Conservation (phyloP, 139 green algal species). For the Tetradesmus lagerheimii region DNA sequence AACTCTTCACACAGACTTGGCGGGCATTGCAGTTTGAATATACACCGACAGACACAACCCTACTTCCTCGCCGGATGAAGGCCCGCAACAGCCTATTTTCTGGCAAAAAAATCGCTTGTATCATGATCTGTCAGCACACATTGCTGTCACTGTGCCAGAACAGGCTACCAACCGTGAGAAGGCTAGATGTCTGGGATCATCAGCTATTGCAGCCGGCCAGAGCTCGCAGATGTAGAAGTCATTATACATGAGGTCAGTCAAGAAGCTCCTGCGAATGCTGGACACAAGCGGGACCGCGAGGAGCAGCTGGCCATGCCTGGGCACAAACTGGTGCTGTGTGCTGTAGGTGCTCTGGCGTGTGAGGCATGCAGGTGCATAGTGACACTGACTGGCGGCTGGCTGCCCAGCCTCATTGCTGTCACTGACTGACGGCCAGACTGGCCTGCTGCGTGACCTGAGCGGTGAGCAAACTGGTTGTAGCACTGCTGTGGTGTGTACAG, state of each 20-base stretch:
- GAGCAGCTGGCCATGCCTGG: not conserved
- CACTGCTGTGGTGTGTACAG: too few relatives aligned
- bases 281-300: not conserved
- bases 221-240: not conserved
- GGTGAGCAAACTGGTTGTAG: not conserved
- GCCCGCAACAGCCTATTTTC: too few relatives aligned
- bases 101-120: too few relatives aligned
- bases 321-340: not conserved
- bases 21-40: too few relatives aligned
- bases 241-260: not conserved
- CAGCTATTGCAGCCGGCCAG: not conserved
- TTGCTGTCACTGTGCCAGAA: too few relatives aligned
- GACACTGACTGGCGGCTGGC: not conserved
- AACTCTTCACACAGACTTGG: too few relatives aligned
- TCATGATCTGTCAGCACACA: too few relatives aligned
- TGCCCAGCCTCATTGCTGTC: conserved; percentile 16
- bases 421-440: too few relatives aligned
- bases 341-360: too few relatives aligned
- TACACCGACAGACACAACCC: too few relatives aligned
- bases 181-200: not conserved
- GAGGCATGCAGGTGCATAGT: not conserved
- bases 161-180: not conserved
- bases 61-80: too few relatives aligned
- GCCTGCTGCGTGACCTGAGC: not conserved
- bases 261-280: not conserved